Evolutionary conservation across 164 flowering plant genomes (phyloP).

Genomic region (Aristolochia contorta): DNA sequence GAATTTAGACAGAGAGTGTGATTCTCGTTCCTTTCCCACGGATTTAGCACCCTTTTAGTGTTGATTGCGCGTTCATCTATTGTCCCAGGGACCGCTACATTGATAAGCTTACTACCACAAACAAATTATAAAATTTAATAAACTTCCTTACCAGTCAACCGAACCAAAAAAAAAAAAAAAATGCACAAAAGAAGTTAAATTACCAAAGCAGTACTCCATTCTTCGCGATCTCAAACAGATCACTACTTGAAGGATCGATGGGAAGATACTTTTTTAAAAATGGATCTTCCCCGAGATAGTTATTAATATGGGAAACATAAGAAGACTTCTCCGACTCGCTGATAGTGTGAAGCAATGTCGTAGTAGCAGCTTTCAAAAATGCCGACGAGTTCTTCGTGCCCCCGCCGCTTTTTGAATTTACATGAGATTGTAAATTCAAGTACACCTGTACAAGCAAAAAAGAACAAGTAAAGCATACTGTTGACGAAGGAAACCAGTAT

Average conservation of each 20-base stretch:
- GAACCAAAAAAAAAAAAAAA: not conserved
- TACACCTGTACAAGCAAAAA: conserved; percentile 38
- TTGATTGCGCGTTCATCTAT: conserved; percentile 82
- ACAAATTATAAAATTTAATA: conserved; percentile 1
- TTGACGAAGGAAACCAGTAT: not conserved
- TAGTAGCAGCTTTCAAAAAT: conserved; percentile 75
- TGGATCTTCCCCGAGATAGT: conserved; percentile 61
- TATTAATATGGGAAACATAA: conserved; percentile 79
- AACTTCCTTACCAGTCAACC: no score
- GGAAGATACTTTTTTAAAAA: conserved; percentile 69
- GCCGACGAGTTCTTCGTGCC: conserved; percentile 65
- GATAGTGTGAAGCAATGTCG: conserved; percentile 80
- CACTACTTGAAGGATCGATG: conserved; percentile 63
- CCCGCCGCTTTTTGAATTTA: conserved; percentile 44
- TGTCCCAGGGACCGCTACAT: conserved; percentile 83
- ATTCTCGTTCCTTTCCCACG: conserved; percentile 89
- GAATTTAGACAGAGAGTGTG: conserved; percentile 81
- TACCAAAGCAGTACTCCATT: conserved; percentile 92
- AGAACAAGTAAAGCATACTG: not conserved
- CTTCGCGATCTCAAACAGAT: conserved; percentile 77
- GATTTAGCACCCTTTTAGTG: conserved; percentile 62
- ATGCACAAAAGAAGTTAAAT: conserved; percentile 1
- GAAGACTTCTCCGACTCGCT: conserved; percentile 84
- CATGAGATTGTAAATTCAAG: conserved; percentile 59
- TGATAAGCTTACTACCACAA: conserved; percentile 67